phyloP scores from a whole-genome alignment of 202 grass and related monocot species.

The Eragrostis tef region DNA sequence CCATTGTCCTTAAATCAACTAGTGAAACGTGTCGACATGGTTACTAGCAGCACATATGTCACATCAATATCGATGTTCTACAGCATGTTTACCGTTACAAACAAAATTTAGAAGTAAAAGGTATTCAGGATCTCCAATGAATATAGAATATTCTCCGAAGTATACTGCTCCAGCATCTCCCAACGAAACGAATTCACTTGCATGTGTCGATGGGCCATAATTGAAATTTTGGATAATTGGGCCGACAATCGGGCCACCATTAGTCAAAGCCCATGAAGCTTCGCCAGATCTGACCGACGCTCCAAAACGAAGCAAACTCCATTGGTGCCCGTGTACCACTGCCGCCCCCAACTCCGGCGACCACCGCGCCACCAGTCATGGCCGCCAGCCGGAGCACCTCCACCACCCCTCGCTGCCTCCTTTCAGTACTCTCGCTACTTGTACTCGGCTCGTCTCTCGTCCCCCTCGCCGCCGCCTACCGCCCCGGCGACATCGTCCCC shows the following conservation, averaged over 20 bases:
- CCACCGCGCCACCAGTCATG: slow-evolving; percentile 38
- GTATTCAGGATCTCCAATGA: too few species aligned
- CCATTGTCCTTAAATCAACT: background rate
- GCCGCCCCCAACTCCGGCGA: slow-evolving; percentile 53
- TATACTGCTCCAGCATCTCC: background rate
- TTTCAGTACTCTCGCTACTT: slow-evolving; percentile 8
- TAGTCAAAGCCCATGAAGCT: slow-evolving; percentile 35
- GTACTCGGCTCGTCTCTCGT: slow-evolving; percentile 25
- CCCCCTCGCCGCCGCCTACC: slow-evolving; percentile 50
- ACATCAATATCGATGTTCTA: background rate
- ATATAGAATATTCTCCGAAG: background rate
- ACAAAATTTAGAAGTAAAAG: background rate
- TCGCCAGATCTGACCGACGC: slow-evolving; percentile 43
- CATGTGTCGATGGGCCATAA: too few species aligned
- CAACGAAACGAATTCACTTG: background rate
- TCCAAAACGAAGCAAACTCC: slow-evolving; percentile 6
- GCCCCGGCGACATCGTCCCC: slow-evolving; percentile 72
- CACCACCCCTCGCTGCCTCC: background rate
- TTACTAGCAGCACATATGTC: background rate
- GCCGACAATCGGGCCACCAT: background rate
- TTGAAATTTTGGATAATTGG: background rate
- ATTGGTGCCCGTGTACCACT: slow-evolving; percentile 22
- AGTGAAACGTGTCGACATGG: background rate
- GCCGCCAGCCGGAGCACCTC: slow-evolving; percentile 47
- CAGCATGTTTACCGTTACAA: background rate